Percentiles rank a stretch among this genome's conserved stretches.
These are phyloP conservation scores for Penicillium psychrofluorescens DNA, from an alignment of 495 filamentous ascomycete genomes.

Conservation along the genomic window DNA sequence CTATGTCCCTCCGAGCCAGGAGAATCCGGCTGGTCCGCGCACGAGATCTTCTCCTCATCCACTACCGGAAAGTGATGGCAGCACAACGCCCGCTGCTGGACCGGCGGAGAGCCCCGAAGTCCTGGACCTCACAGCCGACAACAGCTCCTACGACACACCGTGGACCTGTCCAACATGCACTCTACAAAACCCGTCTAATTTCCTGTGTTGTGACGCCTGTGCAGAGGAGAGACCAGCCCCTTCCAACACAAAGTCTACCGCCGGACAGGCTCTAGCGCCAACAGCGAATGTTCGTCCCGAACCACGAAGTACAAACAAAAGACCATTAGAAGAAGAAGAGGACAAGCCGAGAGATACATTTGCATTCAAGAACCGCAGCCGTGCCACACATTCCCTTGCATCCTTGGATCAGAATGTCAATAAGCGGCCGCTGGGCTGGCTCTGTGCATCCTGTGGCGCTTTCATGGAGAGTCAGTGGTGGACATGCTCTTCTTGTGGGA, in stretches of 20 bases:
- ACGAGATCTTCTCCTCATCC: slow-evolving; percentile 12
- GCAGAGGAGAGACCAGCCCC: slow-evolving; percentile 52
- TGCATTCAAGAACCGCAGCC: slow-evolving; percentile 28
- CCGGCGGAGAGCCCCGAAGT: slow-evolving; percentile 1
- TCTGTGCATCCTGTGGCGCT: slow-evolving; percentile 57
- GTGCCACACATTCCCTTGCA: slow-evolving; percentile 29
- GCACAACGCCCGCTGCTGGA: slow-evolving; percentile 2
- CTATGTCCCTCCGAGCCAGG: slow-evolving; percentile 57
- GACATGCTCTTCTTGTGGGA: slow-evolving; percentile 66
- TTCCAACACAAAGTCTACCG: slow-evolving; percentile 10
- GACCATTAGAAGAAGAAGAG: slow-evolving; percentile 11
- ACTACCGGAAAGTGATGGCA: slow-evolving; percentile 8
- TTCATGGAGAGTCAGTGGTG: slow-evolving; percentile 69
- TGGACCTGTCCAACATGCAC: slow-evolving; percentile 83
- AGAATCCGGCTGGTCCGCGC: slow-evolving; percentile 52
- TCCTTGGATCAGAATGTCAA: slow-evolving; percentile 30
- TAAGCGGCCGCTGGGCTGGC: slow-evolving; percentile 54
- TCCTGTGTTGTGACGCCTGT: slow-evolving; percentile 74
- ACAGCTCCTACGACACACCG: slow-evolving; percentile 24
- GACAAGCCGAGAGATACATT: slow-evolving; percentile 11
- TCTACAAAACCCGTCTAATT: slow-evolving; percentile 66
- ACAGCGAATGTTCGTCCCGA: not conserved
- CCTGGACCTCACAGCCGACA: slow-evolving; percentile 16
- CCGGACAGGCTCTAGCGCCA: slow-evolving; percentile 5
- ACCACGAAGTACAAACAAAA: slow-evolving; percentile 9